Base-by-base conservation (phyloP, 805 yeast species). In the Kluyveromyces nonfermentans region DNA sequence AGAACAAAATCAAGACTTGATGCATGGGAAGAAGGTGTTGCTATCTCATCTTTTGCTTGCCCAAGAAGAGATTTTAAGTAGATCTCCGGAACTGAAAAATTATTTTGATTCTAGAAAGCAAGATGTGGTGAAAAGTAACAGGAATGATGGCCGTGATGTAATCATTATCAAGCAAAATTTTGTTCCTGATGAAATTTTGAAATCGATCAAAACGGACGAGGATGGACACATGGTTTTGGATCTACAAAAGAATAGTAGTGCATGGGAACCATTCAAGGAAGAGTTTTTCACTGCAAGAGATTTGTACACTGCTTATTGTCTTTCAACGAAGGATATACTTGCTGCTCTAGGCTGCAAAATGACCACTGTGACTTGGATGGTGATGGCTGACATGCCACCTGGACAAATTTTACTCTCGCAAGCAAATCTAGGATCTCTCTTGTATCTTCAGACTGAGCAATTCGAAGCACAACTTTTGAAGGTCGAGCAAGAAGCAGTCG, bases 251-350 rank as follows among this genome's bases (percentile, higher is more conserved):
- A 65, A 69, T 55, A 74, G 70, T 33, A 73, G 71, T 40, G 75
- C 78, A 1, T 82, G 85, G 85, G 80, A 75, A 43, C 83, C 82
- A 3, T 88, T 85, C 59, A 69, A 80, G 32, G 85, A 82, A 45
- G 96, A 87, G 53, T 74, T 83, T 49, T 80, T 88, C 59, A 77
- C 80, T 44, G 82, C 86, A 1, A 71, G 90, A 62, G 95, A 88
- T 52, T 56, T 85, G 45, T 75, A 80, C 50, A 78, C 85, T 3
- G 87, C 93, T 2, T 67, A 80, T 33, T 81, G 84, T 48, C 63
- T 86, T 44, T 72, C 82, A 1, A 69, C 78, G 14, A 86, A 86
- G n/a, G 87, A 83, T 57, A 65, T 78, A 41, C 65, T 74, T 16
- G 64, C 74, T 38, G 87, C 89, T 1, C 64, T 80, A 16, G 67